Conservation (phyloP, 352 stramenopile genomes). For the Phytophthora cactorum region DNA sequence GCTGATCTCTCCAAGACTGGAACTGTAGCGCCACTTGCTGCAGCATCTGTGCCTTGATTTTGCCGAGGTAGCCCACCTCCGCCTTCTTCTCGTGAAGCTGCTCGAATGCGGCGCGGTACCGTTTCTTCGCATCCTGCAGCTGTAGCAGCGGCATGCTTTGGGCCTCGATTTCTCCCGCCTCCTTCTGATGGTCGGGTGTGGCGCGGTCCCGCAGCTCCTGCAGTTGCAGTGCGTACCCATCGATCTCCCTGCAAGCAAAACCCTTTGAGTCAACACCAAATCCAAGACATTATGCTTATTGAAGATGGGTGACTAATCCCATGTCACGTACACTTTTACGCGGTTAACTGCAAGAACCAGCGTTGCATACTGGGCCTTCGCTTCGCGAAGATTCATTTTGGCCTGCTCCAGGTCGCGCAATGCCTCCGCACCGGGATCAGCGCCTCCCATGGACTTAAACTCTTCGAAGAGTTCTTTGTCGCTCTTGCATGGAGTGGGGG, state of each 20-base stretch:
- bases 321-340: conserved; percentile 58
- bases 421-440: conserved; percentile 45
- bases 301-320: conserved; percentile 14
- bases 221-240: conserved; percentile 45
- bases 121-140: conserved; percentile 67
- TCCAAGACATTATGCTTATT: not conserved
- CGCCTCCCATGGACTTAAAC: conserved; percentile 45
- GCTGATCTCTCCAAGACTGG: conserved; percentile 49
- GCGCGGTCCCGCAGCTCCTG: conserved; percentile 34
- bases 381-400: conserved; percentile 63
- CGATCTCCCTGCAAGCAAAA: conserved; percentile 50
- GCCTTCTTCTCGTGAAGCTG: conserved; percentile 60
- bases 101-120: conserved; percentile 55
- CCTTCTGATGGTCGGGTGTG: conserved; percentile 5
- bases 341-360: conserved; percentile 61
- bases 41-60: conserved; percentile 74
- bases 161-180: conserved; percentile 1
- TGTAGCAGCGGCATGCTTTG: conserved; percentile 43
- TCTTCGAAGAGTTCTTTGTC: conserved; percentile 67
- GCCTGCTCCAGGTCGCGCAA: conserved; percentile 62
- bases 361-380: conserved; percentile 39
- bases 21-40: conserved; percentile 60
- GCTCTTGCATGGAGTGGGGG: conserved; percentile 9
- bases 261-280: conserved; percentile 9
- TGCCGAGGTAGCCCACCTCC: conserved; percentile 56